These are phyloP conservation scores for Erythrophleum ivorense DNA, from an alignment of 331 rosid genomes.

Conservation along the genomic window DNA sequence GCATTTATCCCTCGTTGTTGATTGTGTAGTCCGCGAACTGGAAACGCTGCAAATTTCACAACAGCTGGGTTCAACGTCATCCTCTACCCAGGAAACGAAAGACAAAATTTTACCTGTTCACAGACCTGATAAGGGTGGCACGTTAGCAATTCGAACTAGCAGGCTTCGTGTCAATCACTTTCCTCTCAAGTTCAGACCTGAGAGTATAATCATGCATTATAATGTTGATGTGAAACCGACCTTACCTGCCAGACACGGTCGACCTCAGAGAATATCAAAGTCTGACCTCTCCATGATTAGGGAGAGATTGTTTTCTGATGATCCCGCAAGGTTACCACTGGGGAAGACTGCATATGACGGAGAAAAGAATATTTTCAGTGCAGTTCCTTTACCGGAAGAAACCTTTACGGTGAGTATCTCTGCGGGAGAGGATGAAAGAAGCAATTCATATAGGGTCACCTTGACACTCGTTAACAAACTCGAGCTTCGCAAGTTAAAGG, in stretches of 20 bases:
- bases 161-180: constrained; percentile 67
- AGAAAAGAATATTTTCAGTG: constrained; percentile 71
- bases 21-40: constrained; percentile 33
- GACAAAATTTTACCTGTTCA: constrained; percentile 46
- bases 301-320: constrained; percentile 56
- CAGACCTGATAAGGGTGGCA: constrained; percentile 76
- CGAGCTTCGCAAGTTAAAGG: constrained; percentile 54
- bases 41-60: constrained; percentile 30
- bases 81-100: constrained; percentile 4
- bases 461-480: constrained; percentile 56
- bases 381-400: constrained; percentile 61
- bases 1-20: constrained; percentile 26
- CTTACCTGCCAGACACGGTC: constrained; percentile 47
- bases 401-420: constrained; percentile 52
- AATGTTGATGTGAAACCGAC: constrained; percentile 58
- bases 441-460: constrained; percentile 47
- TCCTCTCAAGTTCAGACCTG: constrained; percentile 51
- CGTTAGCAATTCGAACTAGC: constrained; percentile 34
- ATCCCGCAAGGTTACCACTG: constrained; percentile 54
- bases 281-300: constrained; percentile 57
- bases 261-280: constrained; percentile 54
- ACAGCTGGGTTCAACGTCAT: neutral
- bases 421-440: constrained; percentile 58
- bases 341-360: constrained; percentile 71
- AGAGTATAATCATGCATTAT: constrained; percentile 61